Base-by-base conservation (phyloP, 1,284 basidiomycete species). In the Pyrrhoderma lamaoense region DNA sequence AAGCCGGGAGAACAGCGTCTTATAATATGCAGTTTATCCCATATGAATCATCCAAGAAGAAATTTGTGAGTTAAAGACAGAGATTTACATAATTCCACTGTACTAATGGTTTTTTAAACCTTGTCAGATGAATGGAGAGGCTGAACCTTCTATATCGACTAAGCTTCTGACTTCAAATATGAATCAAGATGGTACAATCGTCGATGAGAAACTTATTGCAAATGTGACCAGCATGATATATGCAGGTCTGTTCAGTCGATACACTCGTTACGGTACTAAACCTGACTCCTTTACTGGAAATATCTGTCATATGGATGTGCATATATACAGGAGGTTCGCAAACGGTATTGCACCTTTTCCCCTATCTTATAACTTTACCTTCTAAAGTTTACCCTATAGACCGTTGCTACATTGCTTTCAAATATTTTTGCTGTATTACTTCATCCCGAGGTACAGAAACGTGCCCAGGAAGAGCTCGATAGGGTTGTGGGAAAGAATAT, bases 401-500 rank as follows among this genome's bases (percentile, higher is more conserved):
- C n/a, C n/a, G n/a, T n/a, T n/a, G n/a, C n/a, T n/a, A n/a, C n/a
- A n/a, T n/a, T 5, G 36, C 36, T 42, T 16, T 19, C 56, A 1
- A 49, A 59, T 16, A 7, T 56, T 5, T 21, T 60, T 3, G 56
- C 58, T 0, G 35, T 56, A 39, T 23, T 54, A 1, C 52, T 56
- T n/a, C 36, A 54, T 31, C 59, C 59, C 2, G 57, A 58, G 2
- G 44, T n/a, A 14, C 36, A 45, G 40, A 31, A 19, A 9, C 47
- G 47, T n/a, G 57, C 31, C 3, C 57, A 56, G 38, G 55, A 52
- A 14, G 57, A 58, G 40, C 45, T 56, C 1, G 57, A 58, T 31
- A 58, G 44, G n/a, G 57, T 60, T 11, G 46, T 60, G 2, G 60
- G 59, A 5, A 51, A 45, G 21, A 55, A 54, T 31, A 42, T 52